Conservation (phyloP, 2,329 filamentous ascomycete genomes). For the Plenodomus biglobosus region DNA sequence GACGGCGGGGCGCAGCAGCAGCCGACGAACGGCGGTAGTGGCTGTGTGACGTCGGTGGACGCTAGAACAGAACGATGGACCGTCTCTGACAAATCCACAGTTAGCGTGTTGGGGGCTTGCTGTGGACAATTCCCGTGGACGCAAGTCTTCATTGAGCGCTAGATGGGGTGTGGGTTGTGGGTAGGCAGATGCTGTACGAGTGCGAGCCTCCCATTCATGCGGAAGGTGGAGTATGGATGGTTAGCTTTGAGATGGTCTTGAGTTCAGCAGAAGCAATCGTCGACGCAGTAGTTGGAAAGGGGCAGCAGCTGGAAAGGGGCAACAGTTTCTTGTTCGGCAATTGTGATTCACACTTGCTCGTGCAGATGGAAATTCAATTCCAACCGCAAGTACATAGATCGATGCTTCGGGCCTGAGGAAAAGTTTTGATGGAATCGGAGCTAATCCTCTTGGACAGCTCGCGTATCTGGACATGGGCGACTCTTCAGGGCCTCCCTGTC, state of each 20-base stretch:
- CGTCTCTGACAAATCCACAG: background rate
- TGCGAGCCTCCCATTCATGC: too few species aligned
- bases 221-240: too few species aligned
- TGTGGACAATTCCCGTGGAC: too few species aligned
- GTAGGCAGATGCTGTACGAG: too few species aligned
- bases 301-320: background rate
- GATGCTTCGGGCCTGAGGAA: slow-evolving; percentile 1
- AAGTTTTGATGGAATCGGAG: slow-evolving; percentile 12
- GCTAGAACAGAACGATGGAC: background rate
- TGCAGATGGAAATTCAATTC: too few species aligned
- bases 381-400: slow-evolving; percentile 2
- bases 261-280: background rate
- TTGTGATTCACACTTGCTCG: background rate
- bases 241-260: too few species aligned
- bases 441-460: slow-evolving; percentile 12
- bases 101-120: background rate
- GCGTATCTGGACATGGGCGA: slow-evolving; percentile 12
- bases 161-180: too few species aligned
- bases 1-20: slow-evolving; percentile 1
- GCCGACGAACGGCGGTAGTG: background rate
- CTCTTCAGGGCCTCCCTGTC: slow-evolving; percentile 6
- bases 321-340: background rate
- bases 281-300: background rate
- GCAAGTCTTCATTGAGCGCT: too few species aligned
- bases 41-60: slow-evolving; percentile 1